These are phyloP conservation scores for Hypomontagnella submonticulosa DNA, from an alignment of 495 filamentous ascomycete species.

Conservation along the genomic window DNA sequence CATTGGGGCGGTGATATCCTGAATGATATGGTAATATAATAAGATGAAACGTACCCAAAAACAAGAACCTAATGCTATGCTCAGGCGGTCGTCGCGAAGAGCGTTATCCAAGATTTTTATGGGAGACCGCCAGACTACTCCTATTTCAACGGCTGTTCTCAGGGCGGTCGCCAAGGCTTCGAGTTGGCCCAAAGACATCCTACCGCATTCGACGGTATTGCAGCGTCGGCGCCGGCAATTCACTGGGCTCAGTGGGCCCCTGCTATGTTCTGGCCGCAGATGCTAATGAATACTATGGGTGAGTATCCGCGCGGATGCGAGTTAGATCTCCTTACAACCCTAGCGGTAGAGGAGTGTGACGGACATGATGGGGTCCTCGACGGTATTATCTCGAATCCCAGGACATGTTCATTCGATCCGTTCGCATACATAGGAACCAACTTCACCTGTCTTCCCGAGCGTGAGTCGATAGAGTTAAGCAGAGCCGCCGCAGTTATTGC, in stretches of 20 bases:
- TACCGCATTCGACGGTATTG: slow-evolving; percentile 54
- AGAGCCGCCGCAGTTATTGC: slow-evolving; percentile 40
- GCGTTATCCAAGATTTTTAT: slow-evolving; percentile 49
- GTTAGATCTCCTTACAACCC: slow-evolving; percentile 46
- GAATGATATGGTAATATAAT: slow-evolving; percentile 25
- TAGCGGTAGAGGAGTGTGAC: slow-evolving; percentile 53
- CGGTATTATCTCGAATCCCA: slow-evolving; percentile 45
- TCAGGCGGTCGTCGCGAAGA: slow-evolving; percentile 50
- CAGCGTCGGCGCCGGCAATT: slow-evolving; percentile 52
- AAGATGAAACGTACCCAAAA: background rate
- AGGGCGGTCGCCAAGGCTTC: slow-evolving; percentile 58
- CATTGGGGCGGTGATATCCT: slow-evolving; percentile 28
- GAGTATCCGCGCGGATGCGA: slow-evolving; percentile 47
- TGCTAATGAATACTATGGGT: slow-evolving; percentile 46
- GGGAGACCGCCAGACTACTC: slow-evolving; percentile 49
- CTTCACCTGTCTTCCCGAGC: slow-evolving; percentile 31
- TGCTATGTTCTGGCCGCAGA: slow-evolving; percentile 42
- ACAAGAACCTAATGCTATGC: slow-evolving; percentile 2
- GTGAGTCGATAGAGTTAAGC: slow-evolving; percentile 24
- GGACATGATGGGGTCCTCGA: slow-evolving; percentile 52
- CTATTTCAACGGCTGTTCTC: slow-evolving; percentile 60
- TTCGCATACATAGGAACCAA: slow-evolving; percentile 36
- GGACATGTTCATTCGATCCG: slow-evolving; percentile 46
- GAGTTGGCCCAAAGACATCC: slow-evolving; percentile 58
- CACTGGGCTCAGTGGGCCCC: slow-evolving; percentile 43